Evolutionary conservation across 2,329 filamentous ascomycete species (phyloP).

Genomic region (Plectosphaerella plurivora): DNA sequence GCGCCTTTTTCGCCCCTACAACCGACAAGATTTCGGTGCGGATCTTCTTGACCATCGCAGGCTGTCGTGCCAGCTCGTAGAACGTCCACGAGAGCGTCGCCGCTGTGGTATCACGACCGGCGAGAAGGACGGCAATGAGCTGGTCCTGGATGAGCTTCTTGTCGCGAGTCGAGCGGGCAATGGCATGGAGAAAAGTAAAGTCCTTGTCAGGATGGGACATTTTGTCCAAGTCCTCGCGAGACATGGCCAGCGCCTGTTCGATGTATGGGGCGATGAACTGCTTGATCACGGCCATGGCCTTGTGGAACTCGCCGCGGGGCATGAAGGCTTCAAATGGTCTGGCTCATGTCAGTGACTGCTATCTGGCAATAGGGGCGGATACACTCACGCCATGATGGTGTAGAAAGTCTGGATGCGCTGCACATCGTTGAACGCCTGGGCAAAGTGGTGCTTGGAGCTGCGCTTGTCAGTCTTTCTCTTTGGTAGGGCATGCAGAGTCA

Average conservation of each 20-base stretch:
- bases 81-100: conserved; percentile 44
- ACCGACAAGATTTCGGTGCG: conserved; percentile 31
- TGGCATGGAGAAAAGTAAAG: conserved; percentile 74
- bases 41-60: conserved; percentile 34
- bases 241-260: conserved; percentile 58
- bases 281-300: conserved; percentile 62
- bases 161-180: conserved; percentile 64
- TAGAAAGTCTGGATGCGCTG: conserved; percentile 63
- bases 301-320: conserved; percentile 54
- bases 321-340: conserved; percentile 57
- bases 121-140: conserved; percentile 64
- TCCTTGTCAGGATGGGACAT: conserved; percentile 61
- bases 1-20: conserved; percentile 39
- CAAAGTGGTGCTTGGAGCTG: conserved; percentile 56
- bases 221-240: conserved; percentile 61
- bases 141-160: conserved; percentile 68
- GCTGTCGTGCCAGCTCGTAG: conserved; percentile 34
- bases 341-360: not conserved
- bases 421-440: conserved; percentile 64
- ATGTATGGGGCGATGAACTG: conserved; percentile 68
- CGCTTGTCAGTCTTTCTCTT: conserved; percentile 9
- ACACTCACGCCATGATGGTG: conserved; percentile 38
- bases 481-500: not conserved
- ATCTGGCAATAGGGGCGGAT: not conserved
- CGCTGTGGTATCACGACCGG: conserved; percentile 52